phyloP scores from a whole-genome alignment of 1,139 yeast species.

The Arxiozyma slooffiae region DNA sequence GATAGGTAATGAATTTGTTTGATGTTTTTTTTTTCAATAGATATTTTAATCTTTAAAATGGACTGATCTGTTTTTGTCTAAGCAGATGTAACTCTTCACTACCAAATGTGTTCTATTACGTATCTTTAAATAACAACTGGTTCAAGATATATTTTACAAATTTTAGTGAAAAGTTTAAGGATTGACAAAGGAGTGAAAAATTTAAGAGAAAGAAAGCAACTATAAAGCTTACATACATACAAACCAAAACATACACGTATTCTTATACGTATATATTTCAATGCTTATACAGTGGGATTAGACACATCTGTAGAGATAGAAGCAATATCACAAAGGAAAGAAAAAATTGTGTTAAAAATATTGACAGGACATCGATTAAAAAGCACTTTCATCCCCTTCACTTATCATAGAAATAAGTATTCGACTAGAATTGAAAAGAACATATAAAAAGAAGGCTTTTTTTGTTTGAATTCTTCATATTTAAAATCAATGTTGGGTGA shows the following conservation, averaged over 20 bases:
- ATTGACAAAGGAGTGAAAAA: not conserved
- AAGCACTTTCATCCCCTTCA: not conserved
- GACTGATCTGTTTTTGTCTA: not conserved
- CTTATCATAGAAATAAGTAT: too few species aligned
- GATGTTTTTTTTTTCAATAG: not conserved
- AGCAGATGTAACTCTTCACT: too few species aligned
- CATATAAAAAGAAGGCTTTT: too few species aligned
- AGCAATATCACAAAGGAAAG: not conserved
- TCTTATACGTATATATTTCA: too few species aligned
- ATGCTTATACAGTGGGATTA: not conserved
- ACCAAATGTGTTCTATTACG: not conserved
- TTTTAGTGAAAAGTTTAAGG: not conserved
- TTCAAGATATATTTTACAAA: not conserved
- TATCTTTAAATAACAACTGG: not conserved
- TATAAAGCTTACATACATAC: not conserved
- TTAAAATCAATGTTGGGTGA: constrained; percentile 39
- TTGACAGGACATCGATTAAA: not conserved
- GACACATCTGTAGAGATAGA: not conserved
- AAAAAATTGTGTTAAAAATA: not conserved
- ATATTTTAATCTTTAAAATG: too few species aligned
- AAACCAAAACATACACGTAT: not conserved
- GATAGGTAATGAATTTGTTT: not conserved
- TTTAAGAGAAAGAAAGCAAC: not conserved
- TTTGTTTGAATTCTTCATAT: too few species aligned
- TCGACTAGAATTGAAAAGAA: too few species aligned